These are phyloP conservation scores for Melastoma candidum DNA, from an alignment of 441 rosid genomes.

Conservation along the genomic window DNA sequence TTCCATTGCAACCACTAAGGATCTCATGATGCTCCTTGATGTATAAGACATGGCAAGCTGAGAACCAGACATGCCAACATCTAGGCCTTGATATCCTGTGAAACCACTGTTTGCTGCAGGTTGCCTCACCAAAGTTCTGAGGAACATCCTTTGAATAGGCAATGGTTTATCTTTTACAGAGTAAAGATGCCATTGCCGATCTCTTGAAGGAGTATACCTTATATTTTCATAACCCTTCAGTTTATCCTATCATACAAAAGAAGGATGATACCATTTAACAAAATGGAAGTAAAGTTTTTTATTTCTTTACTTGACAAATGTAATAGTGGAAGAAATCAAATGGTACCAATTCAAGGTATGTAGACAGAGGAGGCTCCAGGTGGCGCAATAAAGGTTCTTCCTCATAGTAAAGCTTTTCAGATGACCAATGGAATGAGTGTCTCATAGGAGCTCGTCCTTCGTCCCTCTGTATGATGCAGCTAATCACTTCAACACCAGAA, in stretches of 20 bases:
- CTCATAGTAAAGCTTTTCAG: constrained; percentile 62
- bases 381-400: constrained; percentile 97
- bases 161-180: constrained; percentile 76
- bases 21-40: constrained; percentile 78
- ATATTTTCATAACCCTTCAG: constrained; percentile 77
- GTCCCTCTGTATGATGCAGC: constrained; percentile 97
- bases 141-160: constrained; percentile 87
- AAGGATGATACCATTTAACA: constrained; percentile 7
- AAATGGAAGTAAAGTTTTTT: constrained; percentile 10
- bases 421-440: constrained; percentile 95
- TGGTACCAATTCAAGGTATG: constrained; percentile 84
- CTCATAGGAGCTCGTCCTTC: constrained; percentile 99
- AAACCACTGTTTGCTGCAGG: constrained; percentile 56
- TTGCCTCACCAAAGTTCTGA: constrained; percentile 93
- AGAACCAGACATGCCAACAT: constrained; percentile 31
- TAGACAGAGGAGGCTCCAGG: constrained; percentile 96
- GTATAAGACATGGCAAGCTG: constrained; percentile 58
- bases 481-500: constrained; percentile 89
- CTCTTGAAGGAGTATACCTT: constrained; percentile 73
- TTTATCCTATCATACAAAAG: constrained; percentile 51
- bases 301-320: no score
- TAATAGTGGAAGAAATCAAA: no score
- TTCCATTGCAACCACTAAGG: constrained; percentile 92
- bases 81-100: constrained; percentile 52
- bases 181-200: constrained; percentile 96